Conservation (phyloP, 805 yeast genomes). For the Millerozyma miso region DNA sequence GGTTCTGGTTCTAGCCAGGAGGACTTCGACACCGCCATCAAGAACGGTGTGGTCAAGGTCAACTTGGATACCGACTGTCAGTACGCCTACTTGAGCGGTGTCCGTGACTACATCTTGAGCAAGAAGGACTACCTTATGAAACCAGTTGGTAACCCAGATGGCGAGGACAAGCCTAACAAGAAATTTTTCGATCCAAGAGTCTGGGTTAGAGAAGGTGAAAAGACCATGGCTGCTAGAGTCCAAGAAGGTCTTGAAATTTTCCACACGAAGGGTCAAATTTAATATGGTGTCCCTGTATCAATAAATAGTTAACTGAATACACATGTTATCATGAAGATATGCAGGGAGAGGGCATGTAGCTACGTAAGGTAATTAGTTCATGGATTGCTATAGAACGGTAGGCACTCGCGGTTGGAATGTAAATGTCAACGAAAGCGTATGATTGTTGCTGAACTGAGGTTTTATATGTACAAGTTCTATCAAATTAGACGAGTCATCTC, state of each 20-base stretch:
- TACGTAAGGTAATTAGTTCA: too few species aligned
- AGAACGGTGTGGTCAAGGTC: slow-evolving; percentile 95
- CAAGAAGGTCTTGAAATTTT: slow-evolving; percentile 78
- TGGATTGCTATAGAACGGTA: too few species aligned
- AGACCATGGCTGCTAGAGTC: slow-evolving; percentile 90
- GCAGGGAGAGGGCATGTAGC: too few species aligned
- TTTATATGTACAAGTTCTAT: not conserved
- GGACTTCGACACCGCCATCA: slow-evolving; percentile 89
- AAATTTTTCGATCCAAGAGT: slow-evolving; percentile 99
- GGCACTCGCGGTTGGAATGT: too few species aligned
- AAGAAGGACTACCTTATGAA: slow-evolving; percentile 91
- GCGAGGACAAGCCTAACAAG: slow-evolving; percentile 99
- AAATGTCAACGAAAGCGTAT: too few species aligned
- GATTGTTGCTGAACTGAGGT: too few species aligned
- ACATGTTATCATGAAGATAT: too few species aligned
- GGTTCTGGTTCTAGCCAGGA: slow-evolving; percentile 96
- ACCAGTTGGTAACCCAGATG: slow-evolving; percentile 98
- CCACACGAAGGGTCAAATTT: slow-evolving; percentile 70
- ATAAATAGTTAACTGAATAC: not conserved
- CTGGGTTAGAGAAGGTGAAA: slow-evolving; percentile 99
- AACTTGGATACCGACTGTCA: slow-evolving; percentile 99
- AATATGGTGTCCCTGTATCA: slow-evolving; percentile 10
- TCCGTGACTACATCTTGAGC: slow-evolving; percentile 92
- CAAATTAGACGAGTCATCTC: too few species aligned
- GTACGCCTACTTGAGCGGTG: slow-evolving; percentile 94